Conservation (phyloP, 768 basidiomycete genomes). For the Russula earlei region DNA sequence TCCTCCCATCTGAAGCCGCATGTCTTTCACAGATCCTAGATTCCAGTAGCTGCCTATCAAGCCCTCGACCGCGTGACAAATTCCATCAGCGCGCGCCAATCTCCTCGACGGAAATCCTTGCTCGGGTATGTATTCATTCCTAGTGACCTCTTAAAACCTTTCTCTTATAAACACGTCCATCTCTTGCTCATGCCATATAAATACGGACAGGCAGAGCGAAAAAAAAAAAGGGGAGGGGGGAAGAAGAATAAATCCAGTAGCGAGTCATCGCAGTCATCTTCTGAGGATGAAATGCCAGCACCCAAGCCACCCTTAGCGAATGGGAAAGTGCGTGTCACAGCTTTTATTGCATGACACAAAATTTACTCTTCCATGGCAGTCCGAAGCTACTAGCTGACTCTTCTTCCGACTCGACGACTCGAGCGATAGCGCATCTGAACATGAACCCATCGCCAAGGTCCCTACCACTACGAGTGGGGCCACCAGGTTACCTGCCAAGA, state of each 20-base stretch:
- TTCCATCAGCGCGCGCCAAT: too few relatives aligned
- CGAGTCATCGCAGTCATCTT: slow-evolving; percentile 28
- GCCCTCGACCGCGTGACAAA: too few relatives aligned
- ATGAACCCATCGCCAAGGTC: not conserved
- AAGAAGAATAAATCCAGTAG: slow-evolving; percentile 23
- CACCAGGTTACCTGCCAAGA: too few relatives aligned
- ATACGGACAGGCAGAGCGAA: not conserved
- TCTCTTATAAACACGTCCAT: not conserved
- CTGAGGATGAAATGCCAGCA: slow-evolving; percentile 33
- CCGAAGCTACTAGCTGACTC: slow-evolving; percentile 23
- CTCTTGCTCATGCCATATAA: not conserved
- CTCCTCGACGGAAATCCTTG: slow-evolving; percentile 36
- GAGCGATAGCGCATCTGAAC: slow-evolving; percentile 16
- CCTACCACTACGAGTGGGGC: not conserved
- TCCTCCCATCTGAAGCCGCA: not conserved
- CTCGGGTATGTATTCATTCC: slow-evolving; percentile 26
- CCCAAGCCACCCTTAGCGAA: not conserved
- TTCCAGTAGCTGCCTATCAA: not conserved
- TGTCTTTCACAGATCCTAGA: not conserved
- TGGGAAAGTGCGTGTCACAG: slow-evolving; percentile 2
- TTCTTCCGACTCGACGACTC: slow-evolving; percentile 20
- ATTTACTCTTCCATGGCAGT: slow-evolving; percentile 20
- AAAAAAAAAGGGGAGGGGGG: slow-evolving; percentile 16
- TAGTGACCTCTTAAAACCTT: not conserved
- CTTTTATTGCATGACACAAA: not conserved